Evolutionary conservation across 495 filamentous ascomycete species (phyloP), one percentile per base, ranked within the genome.

Genomic region (Podospora bellae-mahoneyi): DNA sequence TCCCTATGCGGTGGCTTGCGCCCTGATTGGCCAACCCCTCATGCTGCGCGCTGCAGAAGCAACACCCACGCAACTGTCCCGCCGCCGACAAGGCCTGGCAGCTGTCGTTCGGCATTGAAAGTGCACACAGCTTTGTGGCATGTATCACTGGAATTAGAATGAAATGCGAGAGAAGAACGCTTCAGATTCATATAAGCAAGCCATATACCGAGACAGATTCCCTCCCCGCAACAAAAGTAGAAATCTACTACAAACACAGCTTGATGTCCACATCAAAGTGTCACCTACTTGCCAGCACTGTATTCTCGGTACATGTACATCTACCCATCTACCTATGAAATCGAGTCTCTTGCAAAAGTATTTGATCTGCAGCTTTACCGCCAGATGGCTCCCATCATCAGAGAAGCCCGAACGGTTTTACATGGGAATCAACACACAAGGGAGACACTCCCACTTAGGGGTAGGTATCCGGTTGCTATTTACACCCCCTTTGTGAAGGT

Each of bases 21-120:
- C 9, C 10, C n/a, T 67, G 56, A 67, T 71, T 71, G 68, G 66
- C n/a, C 59, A 19, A 59, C n/a, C 18, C 54, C 58, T 6, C 26
- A 30, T 28, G 57, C 19, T 23, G 23, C 9, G 58, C 18, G 23
- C 56, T 27, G 56, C 56, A 58, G 23, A 9, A 58, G 56, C 56
- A 58, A 13, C 19, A 58, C 56, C 10, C 56, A 58, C n/a, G 6
- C 56, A 20, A 4, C 13, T 4, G 20, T n/a, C 23, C 30, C 30
- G 30, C 30, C 30, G 30, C 4, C 56, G 2, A 20, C 56, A 20
- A 20, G 28, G 55, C 5, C n/a, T 60, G 54, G 54, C 64, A 55
- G 56, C 55, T 48, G 39, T 10, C 39, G 39, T 16, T 48, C 39
- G 15, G 39, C 19, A 4, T 32, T 32, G 30, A 4, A 32, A 7